A percentile compares a stretch with the other conserved stretches of the same genome.
These are phyloP conservation scores for Byssochlamys sp. DNA, from an alignment of 2,329 filamentous ascomycete species.

Conservation along the genomic window DNA sequence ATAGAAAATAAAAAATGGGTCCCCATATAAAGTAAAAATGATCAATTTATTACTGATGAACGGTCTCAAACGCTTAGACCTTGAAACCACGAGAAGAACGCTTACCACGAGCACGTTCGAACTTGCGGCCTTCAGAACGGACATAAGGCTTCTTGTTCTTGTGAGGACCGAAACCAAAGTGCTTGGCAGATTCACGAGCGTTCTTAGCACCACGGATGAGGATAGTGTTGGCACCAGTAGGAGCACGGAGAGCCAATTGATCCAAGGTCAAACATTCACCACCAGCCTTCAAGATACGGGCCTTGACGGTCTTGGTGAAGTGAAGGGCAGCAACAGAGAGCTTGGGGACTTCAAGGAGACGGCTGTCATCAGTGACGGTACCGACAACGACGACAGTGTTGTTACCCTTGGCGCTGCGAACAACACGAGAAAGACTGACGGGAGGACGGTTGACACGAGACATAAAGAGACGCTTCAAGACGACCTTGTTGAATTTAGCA, in stretches of 20 bases:
- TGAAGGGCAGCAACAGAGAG: slow-evolving; percentile 84
- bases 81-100: slow-evolving; percentile 99
- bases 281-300: slow-evolving; percentile 83
- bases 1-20: no score
- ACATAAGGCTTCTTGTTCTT: slow-evolving; percentile 64
- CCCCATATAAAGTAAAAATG: no score
- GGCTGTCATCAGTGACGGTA: slow-evolving; percentile 96
- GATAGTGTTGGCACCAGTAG: slow-evolving; percentile 92
- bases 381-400: slow-evolving; percentile 92
- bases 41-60: no score
- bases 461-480: slow-evolving; percentile 95
- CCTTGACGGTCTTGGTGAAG: slow-evolving; percentile 92
- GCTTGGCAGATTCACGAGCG: slow-evolving; percentile 92
- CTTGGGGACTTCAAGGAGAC: slow-evolving; percentile 82
- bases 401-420: slow-evolving; percentile 40
- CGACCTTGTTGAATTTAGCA: slow-evolving; percentile 94
- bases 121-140: slow-evolving; percentile 75
- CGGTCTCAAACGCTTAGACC: no score
- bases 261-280: slow-evolving; percentile 93
- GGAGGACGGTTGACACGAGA: slow-evolving; percentile 96
- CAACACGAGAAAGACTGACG: slow-evolving; percentile 87
- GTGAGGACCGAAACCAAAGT: slow-evolving; percentile 98
- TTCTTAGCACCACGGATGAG: slow-evolving; percentile 98
- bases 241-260: slow-evolving; percentile 88
- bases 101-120: slow-evolving; percentile 96